Evolutionary conservation across 1,284 basidiomycete genomes (phyloP).

Genomic region (Blastosporella zonata): DNA sequence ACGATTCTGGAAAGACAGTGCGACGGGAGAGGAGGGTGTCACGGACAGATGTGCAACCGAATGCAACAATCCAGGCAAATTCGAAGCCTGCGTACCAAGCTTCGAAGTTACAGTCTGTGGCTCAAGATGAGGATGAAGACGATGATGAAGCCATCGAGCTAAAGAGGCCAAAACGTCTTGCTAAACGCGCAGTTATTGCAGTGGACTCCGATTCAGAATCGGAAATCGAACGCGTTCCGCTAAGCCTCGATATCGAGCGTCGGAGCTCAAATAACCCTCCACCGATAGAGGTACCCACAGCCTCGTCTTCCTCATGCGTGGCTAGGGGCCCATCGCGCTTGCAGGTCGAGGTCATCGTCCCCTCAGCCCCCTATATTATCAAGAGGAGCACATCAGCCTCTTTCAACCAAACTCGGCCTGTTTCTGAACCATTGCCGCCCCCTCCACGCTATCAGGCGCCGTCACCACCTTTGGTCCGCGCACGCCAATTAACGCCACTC

Average conservation of each 20-base stretch:
- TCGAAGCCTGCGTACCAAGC: conserved; percentile 2
- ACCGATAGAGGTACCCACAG: conserved; percentile 1
- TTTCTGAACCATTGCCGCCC: conserved; percentile 5
- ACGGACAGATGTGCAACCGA: conserved; percentile 31
- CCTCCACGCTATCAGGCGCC: conserved; percentile 26
- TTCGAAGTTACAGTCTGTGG: neutral
- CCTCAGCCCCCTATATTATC: conserved; percentile 29
- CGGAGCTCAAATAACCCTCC: conserved; percentile 19
- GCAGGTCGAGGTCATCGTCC: conserved; percentile 37
- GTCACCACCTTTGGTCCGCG: conserved; percentile 37
- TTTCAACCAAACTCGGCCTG: conserved; percentile 10
- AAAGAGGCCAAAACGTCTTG: conserved; percentile 20
- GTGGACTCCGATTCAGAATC: conserved; percentile 38
- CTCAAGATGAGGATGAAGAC: conserved; percentile 7
- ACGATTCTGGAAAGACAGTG: conserved; percentile 52
- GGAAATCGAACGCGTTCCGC: conserved; percentile 21
- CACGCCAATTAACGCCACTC: conserved; percentile 67
- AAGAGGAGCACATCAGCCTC: conserved; percentile 11
- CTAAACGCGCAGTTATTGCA: conserved; percentile 19
- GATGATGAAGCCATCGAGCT: conserved; percentile 22
- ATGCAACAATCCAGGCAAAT: conserved; percentile 21
- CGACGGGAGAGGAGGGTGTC: conserved; percentile 54
- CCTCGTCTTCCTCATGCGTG: neutral
- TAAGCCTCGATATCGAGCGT: conserved; percentile 7
- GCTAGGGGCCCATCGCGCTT: conserved; percentile 11